Evolutionary conservation across 1,139 yeast genomes (phyloP).

Genomic region (Meyerozyma carpophila): DNA sequence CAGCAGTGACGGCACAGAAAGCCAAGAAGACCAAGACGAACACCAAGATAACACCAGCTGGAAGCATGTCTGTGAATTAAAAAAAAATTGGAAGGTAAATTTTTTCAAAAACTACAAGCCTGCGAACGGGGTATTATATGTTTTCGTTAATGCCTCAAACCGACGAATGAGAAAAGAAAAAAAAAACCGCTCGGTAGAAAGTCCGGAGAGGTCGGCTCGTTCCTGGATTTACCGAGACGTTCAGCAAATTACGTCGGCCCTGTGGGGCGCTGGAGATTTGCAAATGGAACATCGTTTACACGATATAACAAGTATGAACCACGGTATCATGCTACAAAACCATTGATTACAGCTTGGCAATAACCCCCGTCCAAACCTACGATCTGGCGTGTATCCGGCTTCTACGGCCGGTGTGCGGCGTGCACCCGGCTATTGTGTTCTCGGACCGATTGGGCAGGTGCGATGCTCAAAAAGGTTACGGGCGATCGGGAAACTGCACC

Average conservation of each 20-base stretch:
- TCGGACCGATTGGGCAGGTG: slow-evolving; percentile 1
- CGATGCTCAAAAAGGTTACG: not conserved
- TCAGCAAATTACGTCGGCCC: not conserved
- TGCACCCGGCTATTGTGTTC: not conserved
- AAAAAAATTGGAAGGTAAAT: slow-evolving; percentile 3
- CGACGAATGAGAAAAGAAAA: slow-evolving; percentile 1
- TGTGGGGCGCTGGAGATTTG: not conserved
- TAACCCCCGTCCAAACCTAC: not conserved
- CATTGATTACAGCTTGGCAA: no score
- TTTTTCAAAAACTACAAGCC: not conserved
- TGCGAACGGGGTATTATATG: slow-evolving; percentile 1
- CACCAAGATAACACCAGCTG: slow-evolving; percentile 49
- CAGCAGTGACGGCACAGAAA: slow-evolving; percentile 29
- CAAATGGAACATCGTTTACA: no score
- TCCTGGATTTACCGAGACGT: not conserved
- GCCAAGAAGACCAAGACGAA: slow-evolving; percentile 43
- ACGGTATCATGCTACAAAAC: no score
- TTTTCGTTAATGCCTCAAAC: slow-evolving; percentile 1
- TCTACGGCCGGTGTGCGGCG: slow-evolving; percentile 1
- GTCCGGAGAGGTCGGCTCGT: slow-evolving; percentile 1
- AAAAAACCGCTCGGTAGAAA: slow-evolving; percentile 1
- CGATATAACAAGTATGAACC: no score
- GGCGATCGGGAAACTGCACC: not conserved
- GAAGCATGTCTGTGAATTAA: slow-evolving; percentile 30
- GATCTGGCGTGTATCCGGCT: not conserved